Conservation (phyloP, 176 grass and related monocot species). For the Aegilops bicornis region DNA sequence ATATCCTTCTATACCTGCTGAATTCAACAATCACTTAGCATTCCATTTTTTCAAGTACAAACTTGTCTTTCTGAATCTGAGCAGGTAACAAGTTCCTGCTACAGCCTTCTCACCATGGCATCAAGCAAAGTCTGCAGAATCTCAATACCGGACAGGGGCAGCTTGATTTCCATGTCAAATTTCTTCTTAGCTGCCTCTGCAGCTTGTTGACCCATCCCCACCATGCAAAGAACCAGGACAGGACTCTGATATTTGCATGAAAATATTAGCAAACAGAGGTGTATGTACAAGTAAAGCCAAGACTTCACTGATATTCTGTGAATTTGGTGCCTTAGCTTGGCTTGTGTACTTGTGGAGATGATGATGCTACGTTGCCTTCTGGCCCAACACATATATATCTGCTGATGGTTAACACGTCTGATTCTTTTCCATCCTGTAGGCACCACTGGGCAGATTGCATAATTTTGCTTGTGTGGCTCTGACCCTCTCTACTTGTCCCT, state of each 20-base stretch:
- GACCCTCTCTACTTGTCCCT: not conserved
- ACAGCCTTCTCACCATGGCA: not conserved
- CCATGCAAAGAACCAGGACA: not conserved
- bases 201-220: not conserved
- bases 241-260: not conserved
- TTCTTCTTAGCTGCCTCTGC: not conserved
- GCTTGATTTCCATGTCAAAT: not conserved
- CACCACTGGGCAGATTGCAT: not conserved
- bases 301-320: not conserved
- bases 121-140: not conserved
- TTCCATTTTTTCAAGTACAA: constrained; percentile 8
- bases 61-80: not conserved
- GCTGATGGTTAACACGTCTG: not conserved
- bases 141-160: not conserved
- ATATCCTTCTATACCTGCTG: constrained; percentile 11
- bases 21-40: not conserved
- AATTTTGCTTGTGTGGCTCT: not conserved
- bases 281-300: not conserved
- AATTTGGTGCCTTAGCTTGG: constrained; percentile 3
- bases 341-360: constrained; percentile 6
- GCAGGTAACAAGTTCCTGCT: not conserved
- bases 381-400: constrained; percentile 7
- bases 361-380: constrained; percentile 20
- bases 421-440: constrained; percentile 16
- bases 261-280: constrained; percentile 4